These are phyloP conservation scores for Echinochloa phyllopogon DNA, from an alignment of 176 grass and related monocot genomes.

Conservation along the genomic window DNA sequence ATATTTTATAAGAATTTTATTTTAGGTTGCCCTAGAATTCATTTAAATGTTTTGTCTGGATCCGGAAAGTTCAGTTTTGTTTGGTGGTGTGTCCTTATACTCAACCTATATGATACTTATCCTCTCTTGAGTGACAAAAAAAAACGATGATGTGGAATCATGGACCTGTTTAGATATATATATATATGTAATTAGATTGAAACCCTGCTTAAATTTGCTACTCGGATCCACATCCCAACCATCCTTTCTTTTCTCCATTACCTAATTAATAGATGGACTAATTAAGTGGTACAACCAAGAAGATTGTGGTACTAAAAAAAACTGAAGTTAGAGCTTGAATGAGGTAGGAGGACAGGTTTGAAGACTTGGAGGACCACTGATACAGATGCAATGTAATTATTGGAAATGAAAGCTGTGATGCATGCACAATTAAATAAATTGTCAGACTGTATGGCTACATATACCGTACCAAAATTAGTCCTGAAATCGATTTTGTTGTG, in stretches of 20 bases:
- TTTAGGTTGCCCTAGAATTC: not conserved
- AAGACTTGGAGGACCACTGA: constrained; percentile 29
- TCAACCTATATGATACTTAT: not conserved
- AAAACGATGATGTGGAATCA: not conserved
- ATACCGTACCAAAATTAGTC: not conserved
- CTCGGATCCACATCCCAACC: not conserved
- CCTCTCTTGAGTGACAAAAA: not conserved
- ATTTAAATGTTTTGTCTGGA: not conserved
- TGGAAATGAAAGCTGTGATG: not conserved
- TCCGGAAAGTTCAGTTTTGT: not conserved
- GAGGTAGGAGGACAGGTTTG: constrained; percentile 6
- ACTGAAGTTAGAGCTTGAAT: constrained; percentile 17
- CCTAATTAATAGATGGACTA: not conserved
- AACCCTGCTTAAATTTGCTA: not conserved
- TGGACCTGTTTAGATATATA: not conserved
- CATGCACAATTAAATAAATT: not conserved
- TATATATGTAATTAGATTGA: not conserved
- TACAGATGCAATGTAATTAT: not conserved
- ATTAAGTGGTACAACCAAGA: not conserved
- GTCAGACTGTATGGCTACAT: not conserved
- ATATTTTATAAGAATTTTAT: not conserved
- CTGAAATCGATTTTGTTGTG: not conserved
- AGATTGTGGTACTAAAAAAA: constrained; percentile 9
- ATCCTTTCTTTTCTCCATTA: not conserved
- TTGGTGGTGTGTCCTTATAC: not conserved